Evolutionary conservation across 805 yeast genomes (phyloP).

Genomic region (Priceomyces carsonii): DNA sequence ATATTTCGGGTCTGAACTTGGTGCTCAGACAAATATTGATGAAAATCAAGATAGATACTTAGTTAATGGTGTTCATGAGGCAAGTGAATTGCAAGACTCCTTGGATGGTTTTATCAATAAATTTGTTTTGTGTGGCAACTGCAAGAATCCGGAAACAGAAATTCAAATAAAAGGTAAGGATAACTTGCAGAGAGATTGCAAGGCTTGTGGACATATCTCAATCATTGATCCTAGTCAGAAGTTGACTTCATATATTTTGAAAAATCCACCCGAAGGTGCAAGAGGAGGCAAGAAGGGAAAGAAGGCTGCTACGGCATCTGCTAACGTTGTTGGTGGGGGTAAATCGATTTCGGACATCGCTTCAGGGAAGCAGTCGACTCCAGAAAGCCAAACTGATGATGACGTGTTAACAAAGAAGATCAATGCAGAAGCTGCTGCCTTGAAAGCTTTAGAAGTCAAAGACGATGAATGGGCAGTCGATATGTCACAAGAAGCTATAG

Average conservation of each 20-base stretch:
- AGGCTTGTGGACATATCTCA: conserved; percentile 95
- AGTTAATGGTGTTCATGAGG: conserved; percentile 94
- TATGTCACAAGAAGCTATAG: conserved; percentile 93
- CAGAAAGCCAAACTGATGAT: conserved; percentile 46
- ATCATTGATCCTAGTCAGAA: conserved; percentile 83
- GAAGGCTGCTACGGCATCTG: conserved; percentile 86
- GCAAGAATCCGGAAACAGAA: conserved; percentile 98
- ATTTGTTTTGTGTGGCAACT: conserved; percentile 90
- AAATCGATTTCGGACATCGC: conserved; percentile 78
- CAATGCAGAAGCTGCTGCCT: conserved; percentile 78
- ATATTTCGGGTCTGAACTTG: conserved; percentile 94
- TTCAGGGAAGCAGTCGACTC: conserved; percentile 35
- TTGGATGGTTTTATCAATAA: conserved; percentile 92
- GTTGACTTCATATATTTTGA: conserved; percentile 80
- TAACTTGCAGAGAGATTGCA: conserved; percentile 84
- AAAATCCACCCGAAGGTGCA: conserved; percentile 79
- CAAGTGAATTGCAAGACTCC: conserved; percentile 85
- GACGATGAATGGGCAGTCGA: conserved; percentile 98
- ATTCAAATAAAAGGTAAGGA: conserved; percentile 76
- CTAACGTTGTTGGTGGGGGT: conserved; percentile 88
- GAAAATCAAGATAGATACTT: conserved; percentile 83
- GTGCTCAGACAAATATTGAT: conserved; percentile 88
- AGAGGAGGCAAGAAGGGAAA: conserved; percentile 54
- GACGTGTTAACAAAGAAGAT: conserved; percentile 76
- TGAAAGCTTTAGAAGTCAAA: conserved; percentile 61